A percentile compares a stretch with the other conserved stretches of the same genome.
phyloP scores from a whole-genome alignment of 345 rosid genomes.

The Boechera divaricarpa region DNA sequence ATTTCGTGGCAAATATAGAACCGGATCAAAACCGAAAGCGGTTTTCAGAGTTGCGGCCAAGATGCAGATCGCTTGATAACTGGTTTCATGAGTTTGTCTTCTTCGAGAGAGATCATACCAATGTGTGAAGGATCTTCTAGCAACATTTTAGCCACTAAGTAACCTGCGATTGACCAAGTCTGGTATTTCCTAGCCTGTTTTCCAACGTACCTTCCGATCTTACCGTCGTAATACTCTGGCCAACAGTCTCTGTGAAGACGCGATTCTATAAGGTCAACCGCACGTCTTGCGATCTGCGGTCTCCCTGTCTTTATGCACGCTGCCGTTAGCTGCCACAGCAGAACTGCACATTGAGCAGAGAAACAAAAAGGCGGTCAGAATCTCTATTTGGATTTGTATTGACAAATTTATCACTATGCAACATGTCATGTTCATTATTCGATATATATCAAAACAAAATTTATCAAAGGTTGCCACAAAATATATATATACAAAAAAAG shows the following conservation, averaged over 20 bases:
- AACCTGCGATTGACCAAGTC: slow-evolving; percentile 81
- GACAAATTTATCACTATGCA: background rate
- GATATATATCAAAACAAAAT: background rate
- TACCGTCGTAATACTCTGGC: slow-evolving; percentile 86
- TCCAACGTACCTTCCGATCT: slow-evolving; percentile 68
- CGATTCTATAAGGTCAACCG: slow-evolving; percentile 66
- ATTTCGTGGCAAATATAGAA: slow-evolving; percentile 17
- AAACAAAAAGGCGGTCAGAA: slow-evolving; percentile 25
- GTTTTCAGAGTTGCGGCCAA: slow-evolving; percentile 49
- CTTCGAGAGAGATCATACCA: slow-evolving; percentile 74
- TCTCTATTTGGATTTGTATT: background rate
- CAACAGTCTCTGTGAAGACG: slow-evolving; percentile 74
- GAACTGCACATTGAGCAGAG: slow-evolving; percentile 49
- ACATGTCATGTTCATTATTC: background rate
- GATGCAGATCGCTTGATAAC: slow-evolving; percentile 69
- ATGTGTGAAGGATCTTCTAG: slow-evolving; percentile 81
- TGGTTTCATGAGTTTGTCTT: slow-evolving; percentile 76
- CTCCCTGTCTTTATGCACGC: slow-evolving; percentile 85
- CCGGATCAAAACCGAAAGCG: slow-evolving; percentile 13
- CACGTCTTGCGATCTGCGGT: slow-evolving; percentile 75
- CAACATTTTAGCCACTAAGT: slow-evolving; percentile 78
- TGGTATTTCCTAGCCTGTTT: slow-evolving; percentile 80
- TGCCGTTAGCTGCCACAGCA: slow-evolving; percentile 75
- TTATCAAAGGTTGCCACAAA: background rate
- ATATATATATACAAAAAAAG: too few species aligned